Conservation (phyloP, 441 rosid genomes). For the Bocquillonia castaneifolia region DNA sequence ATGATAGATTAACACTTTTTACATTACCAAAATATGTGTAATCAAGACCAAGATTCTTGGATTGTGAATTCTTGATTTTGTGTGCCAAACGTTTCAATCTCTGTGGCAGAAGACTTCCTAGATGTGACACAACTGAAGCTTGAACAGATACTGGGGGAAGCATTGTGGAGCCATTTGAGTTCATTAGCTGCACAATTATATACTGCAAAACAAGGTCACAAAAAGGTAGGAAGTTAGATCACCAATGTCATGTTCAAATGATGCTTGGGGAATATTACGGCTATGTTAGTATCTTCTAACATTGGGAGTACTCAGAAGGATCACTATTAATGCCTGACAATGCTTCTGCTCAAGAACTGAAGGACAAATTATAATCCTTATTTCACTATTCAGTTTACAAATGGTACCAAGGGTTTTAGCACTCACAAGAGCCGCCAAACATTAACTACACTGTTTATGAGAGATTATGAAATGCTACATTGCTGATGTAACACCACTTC, state of each 20-base stretch:
- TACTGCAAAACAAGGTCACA: slow-evolving; percentile 32
- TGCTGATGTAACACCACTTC: not conserved
- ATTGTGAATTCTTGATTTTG: slow-evolving; percentile 40
- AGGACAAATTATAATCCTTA: not conserved
- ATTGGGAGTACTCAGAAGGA: not conserved
- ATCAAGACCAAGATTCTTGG: slow-evolving; percentile 69
- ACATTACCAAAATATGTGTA: slow-evolving; percentile 67
- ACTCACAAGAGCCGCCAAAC: not conserved
- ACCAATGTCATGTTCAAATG: slow-evolving; percentile 8
- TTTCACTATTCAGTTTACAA: not conserved
- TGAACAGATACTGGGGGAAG: slow-evolving; percentile 48
- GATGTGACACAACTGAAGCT: slow-evolving; percentile 45
- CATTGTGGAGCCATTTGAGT: slow-evolving; percentile 58
- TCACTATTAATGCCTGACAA: not conserved
- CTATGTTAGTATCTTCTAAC: not conserved
- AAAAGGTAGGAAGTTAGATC: slow-evolving; percentile 15
- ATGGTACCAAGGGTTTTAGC: not conserved
- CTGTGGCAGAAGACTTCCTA: slow-evolving; percentile 48
- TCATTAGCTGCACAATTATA: slow-evolving; percentile 49
- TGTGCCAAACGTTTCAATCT: slow-evolving; percentile 65
- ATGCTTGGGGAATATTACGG: not conserved
- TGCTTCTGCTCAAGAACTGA: not conserved
- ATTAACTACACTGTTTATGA: not conserved
- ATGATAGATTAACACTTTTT: slow-evolving; percentile 52
- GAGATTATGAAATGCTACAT: not conserved